Evolutionary conservation across 768 basidiomycete species (phyloP).

Genomic region (Cyclocybe aegerita): DNA sequence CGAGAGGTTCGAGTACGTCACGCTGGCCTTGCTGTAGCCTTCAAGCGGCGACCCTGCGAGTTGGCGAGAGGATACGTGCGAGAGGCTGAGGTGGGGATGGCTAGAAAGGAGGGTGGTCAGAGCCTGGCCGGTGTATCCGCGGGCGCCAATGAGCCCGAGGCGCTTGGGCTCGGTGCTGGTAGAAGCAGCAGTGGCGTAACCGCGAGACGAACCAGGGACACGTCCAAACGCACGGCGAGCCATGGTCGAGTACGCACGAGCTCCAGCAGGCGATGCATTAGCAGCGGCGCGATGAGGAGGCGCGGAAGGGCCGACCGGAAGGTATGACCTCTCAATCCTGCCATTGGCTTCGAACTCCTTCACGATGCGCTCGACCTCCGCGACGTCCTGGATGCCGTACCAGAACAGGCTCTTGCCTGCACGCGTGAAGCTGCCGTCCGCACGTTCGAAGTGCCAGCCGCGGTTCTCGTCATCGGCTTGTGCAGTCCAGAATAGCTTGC

Average conservation of each 20-base stretch:
- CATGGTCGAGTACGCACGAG: constrained; percentile 59
- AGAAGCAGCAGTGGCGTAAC: constrained; percentile 75
- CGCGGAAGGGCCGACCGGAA: constrained; percentile 81
- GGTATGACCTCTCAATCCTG: constrained; percentile 83
- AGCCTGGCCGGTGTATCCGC: constrained; percentile 94
- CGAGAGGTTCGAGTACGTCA: constrained; percentile 82
- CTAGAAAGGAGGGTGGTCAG: constrained; percentile 80
- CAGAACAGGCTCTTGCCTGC: constrained; percentile 95
- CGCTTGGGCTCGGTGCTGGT: constrained; percentile 70
- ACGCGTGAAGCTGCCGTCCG: constrained; percentile 95
- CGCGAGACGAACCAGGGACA: constrained; percentile 54
- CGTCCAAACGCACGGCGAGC: constrained; percentile 36
- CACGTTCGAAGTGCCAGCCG: constrained; percentile 97
- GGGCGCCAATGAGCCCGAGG: constrained; percentile 92
- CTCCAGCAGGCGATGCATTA: constrained; percentile 33
- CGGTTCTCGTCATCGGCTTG: constrained; percentile 95
- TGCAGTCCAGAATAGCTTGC: constrained; percentile 96
- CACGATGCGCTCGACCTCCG: constrained; percentile 87
- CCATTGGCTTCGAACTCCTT: constrained; percentile 72
- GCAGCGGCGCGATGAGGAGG: constrained; percentile 48
- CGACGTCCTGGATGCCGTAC: constrained; percentile 92
- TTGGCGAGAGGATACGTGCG: constrained; percentile 97
- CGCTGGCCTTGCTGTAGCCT: constrained; percentile 72
- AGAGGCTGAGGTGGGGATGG: constrained; percentile 88
- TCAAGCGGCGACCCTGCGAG: constrained; percentile 80